A percentile compares a stretch with the other conserved stretches of the same genome.
Conservation (phyloP, 2,329 filamentous ascomycete genomes). For the Claviceps sp. region DNA sequence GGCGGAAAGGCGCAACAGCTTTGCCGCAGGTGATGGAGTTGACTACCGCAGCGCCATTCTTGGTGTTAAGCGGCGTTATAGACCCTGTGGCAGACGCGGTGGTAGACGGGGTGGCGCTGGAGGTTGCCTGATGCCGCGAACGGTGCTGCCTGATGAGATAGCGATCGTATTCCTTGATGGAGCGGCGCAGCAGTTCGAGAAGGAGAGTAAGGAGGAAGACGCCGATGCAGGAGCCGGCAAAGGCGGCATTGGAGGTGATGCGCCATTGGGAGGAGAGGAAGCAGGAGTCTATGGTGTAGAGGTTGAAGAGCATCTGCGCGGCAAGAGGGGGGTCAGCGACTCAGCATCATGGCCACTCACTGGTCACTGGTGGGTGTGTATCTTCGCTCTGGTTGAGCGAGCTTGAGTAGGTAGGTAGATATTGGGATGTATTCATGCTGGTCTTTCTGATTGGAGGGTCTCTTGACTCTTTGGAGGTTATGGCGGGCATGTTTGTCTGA, state of each 20-base stretch:
- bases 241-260: slow-evolving; percentile 55
- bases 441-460: background rate
- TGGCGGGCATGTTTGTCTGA: too few relatives aligned
- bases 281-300: slow-evolving; percentile 55
- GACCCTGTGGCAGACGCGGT: background rate
- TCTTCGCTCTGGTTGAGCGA: too few relatives aligned
- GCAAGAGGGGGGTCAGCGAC: background rate
- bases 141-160: slow-evolving; percentile 43
- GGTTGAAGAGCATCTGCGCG: slow-evolving; percentile 65
- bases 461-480: too few relatives aligned
- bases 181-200: slow-evolving; percentile 60
- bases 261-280: slow-evolving; percentile 61
- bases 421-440: background rate
- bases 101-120: background rate
- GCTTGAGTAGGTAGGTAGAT: too few relatives aligned
- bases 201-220: slow-evolving; percentile 59
- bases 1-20: slow-evolving; percentile 30
- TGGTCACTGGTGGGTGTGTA: too few relatives aligned
- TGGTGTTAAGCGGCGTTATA: slow-evolving; percentile 7
- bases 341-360: background rate
- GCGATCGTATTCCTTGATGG: slow-evolving; percentile 59
- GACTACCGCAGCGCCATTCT: slow-evolving; percentile 7
- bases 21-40: slow-evolving; percentile 2
- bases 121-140: slow-evolving; percentile 15
- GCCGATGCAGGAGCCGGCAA: slow-evolving; percentile 69